Percentiles rank a stretch among this genome's conserved stretches.
These are phyloP conservation scores for Aspergillus nanangensis DNA, from an alignment of 495 filamentous ascomycete genomes.

Conservation along the genomic window DNA sequence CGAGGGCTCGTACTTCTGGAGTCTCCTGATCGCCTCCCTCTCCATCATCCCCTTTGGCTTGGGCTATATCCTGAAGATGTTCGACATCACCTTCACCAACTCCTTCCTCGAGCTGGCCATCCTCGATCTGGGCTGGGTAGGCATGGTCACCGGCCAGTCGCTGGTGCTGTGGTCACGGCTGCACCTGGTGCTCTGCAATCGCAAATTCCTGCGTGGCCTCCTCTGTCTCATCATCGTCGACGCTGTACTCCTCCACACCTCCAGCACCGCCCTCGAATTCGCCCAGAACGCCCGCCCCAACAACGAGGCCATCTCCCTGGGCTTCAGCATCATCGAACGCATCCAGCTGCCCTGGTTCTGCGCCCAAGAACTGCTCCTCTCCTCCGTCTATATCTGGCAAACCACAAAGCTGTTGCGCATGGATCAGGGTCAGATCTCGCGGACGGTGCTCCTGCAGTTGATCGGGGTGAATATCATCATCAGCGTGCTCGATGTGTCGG, in stretches of 20 bases:
- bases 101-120: slow-evolving; percentile 29
- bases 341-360: slow-evolving; percentile 48
- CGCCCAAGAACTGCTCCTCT: slow-evolving; percentile 49
- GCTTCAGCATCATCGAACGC: slow-evolving; percentile 44
- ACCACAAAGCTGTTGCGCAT: slow-evolving; percentile 36
- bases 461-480: slow-evolving; percentile 46
- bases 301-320: slow-evolving; percentile 12
- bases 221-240: slow-evolving; percentile 54
- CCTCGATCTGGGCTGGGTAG: slow-evolving; percentile 48
- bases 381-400: slow-evolving; percentile 46
- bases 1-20: slow-evolving; percentile 51
- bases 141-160: slow-evolving; percentile 59
- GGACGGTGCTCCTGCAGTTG: slow-evolving; percentile 39
- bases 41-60: slow-evolving; percentile 49
- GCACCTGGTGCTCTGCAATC: slow-evolving; percentile 45
- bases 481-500: slow-evolving; percentile 40
- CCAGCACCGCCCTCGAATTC: slow-evolving; percentile 45
- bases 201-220: slow-evolving; percentile 36
- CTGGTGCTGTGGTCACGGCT: slow-evolving; percentile 62
- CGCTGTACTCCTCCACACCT: slow-evolving; percentile 44
- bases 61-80: slow-evolving; percentile 52
- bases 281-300: slow-evolving; percentile 34
- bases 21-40: slow-evolving; percentile 42
- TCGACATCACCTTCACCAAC: slow-evolving; percentile 24
- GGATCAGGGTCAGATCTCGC: slow-evolving; percentile 23